Base-by-base conservation (phyloP, 805 yeast genomes). In the Cyberlindnera petersonii region DNA sequence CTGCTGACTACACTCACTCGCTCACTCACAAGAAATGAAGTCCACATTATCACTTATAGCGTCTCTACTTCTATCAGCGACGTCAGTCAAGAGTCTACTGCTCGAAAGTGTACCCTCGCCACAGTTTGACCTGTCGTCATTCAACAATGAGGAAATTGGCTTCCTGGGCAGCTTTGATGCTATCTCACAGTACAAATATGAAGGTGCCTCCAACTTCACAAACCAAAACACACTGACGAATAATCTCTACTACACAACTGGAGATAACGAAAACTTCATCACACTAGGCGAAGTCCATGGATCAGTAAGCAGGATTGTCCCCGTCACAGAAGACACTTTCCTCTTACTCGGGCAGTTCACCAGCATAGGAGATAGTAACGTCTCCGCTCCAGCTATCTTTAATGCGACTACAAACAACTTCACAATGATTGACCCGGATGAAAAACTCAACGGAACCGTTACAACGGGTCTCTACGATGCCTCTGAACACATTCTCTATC, bases 401-500 rank as follows among this genome's bases (percentile, higher is more conserved):
- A 65, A 68, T 42, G 31, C 56, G 2, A 45, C 70, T 1, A 51
- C 47, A 6, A 43, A 58, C 6, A 40, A 55, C 1, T 49, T 58
- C 33, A 35, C 36, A 10, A 53, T 50, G 5, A 46, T 66, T 6
- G 61, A 64, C 30, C 26, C 55, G 19, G 31, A 50, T 10, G 17
- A 46, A 1, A 31, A 58, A 9, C 29, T 51, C 0, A 19, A 34
- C 4, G 80, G 78, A 6, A 40, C 56, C 1, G 68, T 82, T 3
- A 49, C 58, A 4, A 51, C 79, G 0, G 69, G 75, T 1, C 63
- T 65, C 28, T 74, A 77, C 39, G 80, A 79, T 60, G 33, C 48
- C 2, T 69, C 66, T 31, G 58, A 62, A 24, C 61, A 72, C 17
- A 40, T 75, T 17, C 71, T 86, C 0, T 87, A 85, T 53, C 72